Conservation (phyloP, 495 filamentous ascomycete species). For the Podospora pseudoanserina region DNA sequence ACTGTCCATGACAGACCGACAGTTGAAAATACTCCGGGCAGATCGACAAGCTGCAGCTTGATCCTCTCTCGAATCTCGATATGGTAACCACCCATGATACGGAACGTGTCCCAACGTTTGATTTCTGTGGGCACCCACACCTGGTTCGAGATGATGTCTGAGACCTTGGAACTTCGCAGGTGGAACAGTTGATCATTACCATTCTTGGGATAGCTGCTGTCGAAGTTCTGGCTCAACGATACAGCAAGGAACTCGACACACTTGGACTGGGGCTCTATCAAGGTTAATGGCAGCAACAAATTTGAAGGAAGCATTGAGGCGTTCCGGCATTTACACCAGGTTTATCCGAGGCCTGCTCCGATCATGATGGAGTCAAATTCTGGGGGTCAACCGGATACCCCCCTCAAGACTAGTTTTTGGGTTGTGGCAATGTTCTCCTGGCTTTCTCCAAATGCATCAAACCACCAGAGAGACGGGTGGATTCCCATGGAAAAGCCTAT, state of each 20-base stretch:
- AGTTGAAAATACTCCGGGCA: background rate
- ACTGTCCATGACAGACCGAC: background rate
- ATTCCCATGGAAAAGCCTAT: too few species aligned
- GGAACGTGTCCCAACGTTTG: background rate
- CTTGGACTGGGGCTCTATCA: too few species aligned
- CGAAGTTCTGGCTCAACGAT: background rate
- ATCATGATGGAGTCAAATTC: too few species aligned
- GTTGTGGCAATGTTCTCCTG: too few species aligned
- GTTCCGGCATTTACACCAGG: too few species aligned
- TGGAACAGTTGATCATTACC: background rate
- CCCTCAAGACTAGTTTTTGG: too few species aligned
- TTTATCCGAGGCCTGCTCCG: too few species aligned
- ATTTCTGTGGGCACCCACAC: background rate
- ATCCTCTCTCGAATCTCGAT: background rate
- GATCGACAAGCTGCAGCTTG: background rate
- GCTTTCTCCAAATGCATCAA: too few species aligned
- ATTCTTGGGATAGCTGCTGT: background rate
- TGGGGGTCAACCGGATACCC: too few species aligned
- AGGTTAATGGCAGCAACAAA: background rate
- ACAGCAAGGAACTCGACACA: background rate
- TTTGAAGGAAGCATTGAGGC: too few species aligned
- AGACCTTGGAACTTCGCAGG: background rate
- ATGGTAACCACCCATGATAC: background rate
- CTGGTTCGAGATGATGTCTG: background rate
- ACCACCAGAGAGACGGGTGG: too few species aligned